Evolutionary conservation across 139 green algal genomes (phyloP).

Genomic region (Zygnema cylindricum): DNA sequence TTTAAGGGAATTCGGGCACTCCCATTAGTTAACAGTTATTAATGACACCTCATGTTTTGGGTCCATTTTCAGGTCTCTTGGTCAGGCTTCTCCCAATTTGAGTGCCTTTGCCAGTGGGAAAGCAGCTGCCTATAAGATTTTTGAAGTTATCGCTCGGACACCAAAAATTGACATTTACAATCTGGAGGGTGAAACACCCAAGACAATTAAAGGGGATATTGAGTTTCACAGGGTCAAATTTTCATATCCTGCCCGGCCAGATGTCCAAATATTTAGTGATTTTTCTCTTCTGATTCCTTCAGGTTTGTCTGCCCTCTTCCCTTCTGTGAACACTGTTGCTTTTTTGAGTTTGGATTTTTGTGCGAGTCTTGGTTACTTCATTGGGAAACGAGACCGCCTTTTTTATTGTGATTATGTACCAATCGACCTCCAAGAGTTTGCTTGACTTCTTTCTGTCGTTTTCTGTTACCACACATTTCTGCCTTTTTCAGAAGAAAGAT

Average conservation of each 20-base stretch:
- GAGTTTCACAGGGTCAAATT: conserved; percentile 54
- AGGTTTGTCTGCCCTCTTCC: not conserved
- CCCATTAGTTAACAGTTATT: too few species aligned
- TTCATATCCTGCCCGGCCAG: conserved; percentile 51
- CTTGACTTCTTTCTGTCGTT: too few species aligned
- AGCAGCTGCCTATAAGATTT: conserved; percentile 54
- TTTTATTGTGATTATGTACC: too few species aligned
- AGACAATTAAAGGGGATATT: conserved; percentile 25
- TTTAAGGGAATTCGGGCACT: too few species aligned
- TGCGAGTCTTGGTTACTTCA: too few species aligned
- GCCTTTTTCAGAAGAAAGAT: too few species aligned
- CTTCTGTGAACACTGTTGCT: not conserved
- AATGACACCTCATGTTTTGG: too few species aligned
- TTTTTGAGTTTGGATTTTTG: too few species aligned
- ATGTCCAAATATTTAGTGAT: conserved; percentile 50
- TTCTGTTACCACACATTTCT: too few species aligned
- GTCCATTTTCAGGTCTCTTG: conserved; percentile 52
- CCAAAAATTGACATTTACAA: conserved; percentile 43
- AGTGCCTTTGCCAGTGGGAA: conserved; percentile 35
- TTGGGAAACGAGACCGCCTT: not conserved
- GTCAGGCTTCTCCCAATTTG: conserved; percentile 47
- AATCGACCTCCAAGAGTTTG: too few species aligned
- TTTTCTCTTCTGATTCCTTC: conserved; percentile 36
- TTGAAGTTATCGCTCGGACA: conserved; percentile 50
- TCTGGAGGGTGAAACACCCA: conserved; percentile 13